Evolutionary conservation across 2,329 filamentous ascomycete genomes (phyloP), one percentile per base, ranked within the genome.

Genomic region (Cordyceps militaris): DNA sequence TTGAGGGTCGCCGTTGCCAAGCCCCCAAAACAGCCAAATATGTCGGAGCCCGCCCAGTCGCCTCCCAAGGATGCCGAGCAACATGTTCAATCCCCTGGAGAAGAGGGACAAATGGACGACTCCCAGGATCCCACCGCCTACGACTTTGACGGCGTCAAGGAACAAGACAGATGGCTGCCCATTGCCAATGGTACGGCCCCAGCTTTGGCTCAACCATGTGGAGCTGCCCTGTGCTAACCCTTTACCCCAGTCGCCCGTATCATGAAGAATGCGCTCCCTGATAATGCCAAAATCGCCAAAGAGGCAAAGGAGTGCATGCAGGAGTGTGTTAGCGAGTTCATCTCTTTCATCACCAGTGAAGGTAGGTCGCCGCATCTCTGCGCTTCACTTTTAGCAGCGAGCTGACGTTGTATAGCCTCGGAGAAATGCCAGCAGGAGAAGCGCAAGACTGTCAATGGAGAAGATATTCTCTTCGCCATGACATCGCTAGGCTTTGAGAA

Each of bases 261-360:
- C 73, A 99, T 99, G 94, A 99, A 99, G 75, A 88, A 91, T 67
- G 94, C 94, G 7, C 81, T 99, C 50, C 94, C 94, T 53, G 94
- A 99, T 64, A 99, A 99, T 70, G 94, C 94, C 65, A 99, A 99
- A 76, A 99, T 99, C 61, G 92, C 92, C 60, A 99, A 99, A 72
- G 94, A 99, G 72, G 94, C 94, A 57, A 99, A 99, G 74, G 94
- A 99, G 73, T 99, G 94, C 76, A 97, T 99, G 94, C 94, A 99
- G 74, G 94, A 99, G 74, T 99, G 94, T 70, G 94, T 99, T 59
- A 97, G 92, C 85, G 94, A 99, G 76, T 99, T 99, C 74, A 99
- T 99, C 78, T 96, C 91, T 7, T 99, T 99, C 80, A 97, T 99
- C 71, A 99, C 94, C 36, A 97, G 93, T 73, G 94, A 99, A 82